These are phyloP conservation scores for Epipyxis sp. DNA, from an alignment of 108 stramenopile species.

Conservation along the genomic window DNA sequence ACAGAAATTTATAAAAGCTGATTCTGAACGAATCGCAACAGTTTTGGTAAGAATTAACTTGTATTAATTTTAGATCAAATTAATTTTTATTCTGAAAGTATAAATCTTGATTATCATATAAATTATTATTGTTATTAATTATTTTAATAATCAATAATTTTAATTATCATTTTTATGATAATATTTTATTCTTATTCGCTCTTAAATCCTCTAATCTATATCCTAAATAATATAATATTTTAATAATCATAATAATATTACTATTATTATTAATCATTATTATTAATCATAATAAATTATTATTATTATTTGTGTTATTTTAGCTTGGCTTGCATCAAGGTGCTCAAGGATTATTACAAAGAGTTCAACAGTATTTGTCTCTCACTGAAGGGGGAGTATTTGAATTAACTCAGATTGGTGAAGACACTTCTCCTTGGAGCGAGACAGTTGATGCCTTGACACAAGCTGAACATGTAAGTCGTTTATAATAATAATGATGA, in stretches of 20 bases:
- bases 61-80: neutral
- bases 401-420: constrained; percentile 24
- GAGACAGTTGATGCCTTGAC: constrained; percentile 31
- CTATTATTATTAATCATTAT: too few relatives aligned
- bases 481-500: too few relatives aligned
- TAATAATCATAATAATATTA: too few relatives aligned
- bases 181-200: too few relatives aligned
- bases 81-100: neutral
- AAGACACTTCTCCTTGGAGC: constrained; percentile 25
- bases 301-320: too few relatives aligned
- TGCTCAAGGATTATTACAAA: constrained; percentile 13
- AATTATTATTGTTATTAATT: too few relatives aligned
- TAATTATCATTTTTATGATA: too few relatives aligned
- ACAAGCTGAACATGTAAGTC: constrained; percentile 17
- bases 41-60: neutral
- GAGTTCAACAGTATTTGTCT: constrained; percentile 10
- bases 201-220: too few relatives aligned
- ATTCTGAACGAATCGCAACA: constrained; percentile 18
- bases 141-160: too few relatives aligned
- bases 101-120: too few relatives aligned
- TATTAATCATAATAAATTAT: too few relatives aligned
- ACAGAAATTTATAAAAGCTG: constrained; percentile 24
- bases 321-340: constrained; percentile 23
- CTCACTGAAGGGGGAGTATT: constrained; percentile 28
- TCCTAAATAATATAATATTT: too few relatives aligned